These are phyloP conservation scores for Inga laurina DNA, from an alignment of 306 rosid genomes.

Conservation along the genomic window DNA sequence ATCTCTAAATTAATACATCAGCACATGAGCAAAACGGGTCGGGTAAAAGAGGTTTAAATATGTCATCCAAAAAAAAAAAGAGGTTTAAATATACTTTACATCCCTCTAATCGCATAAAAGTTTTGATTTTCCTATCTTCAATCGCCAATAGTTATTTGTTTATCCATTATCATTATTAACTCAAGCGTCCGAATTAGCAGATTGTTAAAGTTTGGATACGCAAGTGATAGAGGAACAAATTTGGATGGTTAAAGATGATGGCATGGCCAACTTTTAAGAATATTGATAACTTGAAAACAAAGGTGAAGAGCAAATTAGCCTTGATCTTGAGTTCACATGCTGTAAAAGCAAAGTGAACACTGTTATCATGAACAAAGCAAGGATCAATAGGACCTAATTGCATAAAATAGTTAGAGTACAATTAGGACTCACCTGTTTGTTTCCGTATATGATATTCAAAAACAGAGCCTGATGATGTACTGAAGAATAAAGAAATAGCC, in stretches of 20 bases:
- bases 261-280: not conserved
- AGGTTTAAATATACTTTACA: not conserved
- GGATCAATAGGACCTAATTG: not conserved
- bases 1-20: not conserved
- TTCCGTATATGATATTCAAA: conserved; percentile 67
- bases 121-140: not conserved
- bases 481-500: conserved; percentile 65
- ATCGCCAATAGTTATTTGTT: not conserved
- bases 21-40: conserved; percentile 6
- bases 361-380: conserved; percentile 7
- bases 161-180: not conserved
- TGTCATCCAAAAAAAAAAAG: not conserved
- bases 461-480: conserved; percentile 68
- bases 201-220: not conserved
- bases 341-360: conserved; percentile 11
- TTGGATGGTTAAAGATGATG: not conserved
- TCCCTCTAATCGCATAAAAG: not conserved
- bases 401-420: conserved; percentile 11
- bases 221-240: not conserved
- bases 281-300: conserved; percentile 7
- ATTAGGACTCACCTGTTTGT: conserved; percentile 55
- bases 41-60: not conserved
- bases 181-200: not conserved
- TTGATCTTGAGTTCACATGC: conserved; percentile 4
- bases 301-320: not conserved